phyloP scores from a whole-genome alignment of 148 eudicot species.

The Rhododendron henanense region DNA sequence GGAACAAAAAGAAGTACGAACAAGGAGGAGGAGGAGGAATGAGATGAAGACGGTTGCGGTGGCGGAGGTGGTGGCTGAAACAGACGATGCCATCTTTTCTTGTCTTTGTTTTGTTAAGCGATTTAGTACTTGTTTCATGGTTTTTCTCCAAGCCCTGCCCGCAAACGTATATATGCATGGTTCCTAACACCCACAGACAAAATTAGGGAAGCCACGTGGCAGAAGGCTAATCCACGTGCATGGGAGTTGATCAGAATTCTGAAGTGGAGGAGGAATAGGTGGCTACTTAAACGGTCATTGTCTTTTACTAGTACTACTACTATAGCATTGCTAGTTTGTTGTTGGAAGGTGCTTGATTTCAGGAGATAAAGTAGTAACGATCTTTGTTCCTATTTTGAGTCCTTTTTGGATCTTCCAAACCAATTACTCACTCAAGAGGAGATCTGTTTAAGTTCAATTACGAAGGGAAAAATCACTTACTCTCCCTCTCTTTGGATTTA shows the following conservation, averaged over 20 bases:
- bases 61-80: not conserved
- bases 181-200: not conserved
- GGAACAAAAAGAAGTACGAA: not conserved
- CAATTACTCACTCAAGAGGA: too few relatives aligned
- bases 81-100: not conserved
- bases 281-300: not conserved
- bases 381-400: not conserved
- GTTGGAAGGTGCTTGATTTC: not conserved
- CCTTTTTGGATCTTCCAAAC: not conserved
- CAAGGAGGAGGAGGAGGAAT: not conserved
- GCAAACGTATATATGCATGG: not conserved
- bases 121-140: not conserved
- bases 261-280: not conserved
- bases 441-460: too few relatives aligned
- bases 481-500: not conserved
- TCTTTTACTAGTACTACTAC: not conserved
- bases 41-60: not conserved
- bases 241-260: slow-evolving; percentile 17
- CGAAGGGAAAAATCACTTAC: too few relatives aligned
- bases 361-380: not conserved
- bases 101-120: not conserved
- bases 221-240: not conserved
- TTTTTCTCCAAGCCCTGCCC: not conserved
- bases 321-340: not conserved
- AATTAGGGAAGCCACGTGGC: slow-evolving; percentile 14